Evolutionary conservation across 139 green algal species (phyloP), one percentile per base, ranked within the genome.

Genomic region (Chlorella sp.): DNA sequence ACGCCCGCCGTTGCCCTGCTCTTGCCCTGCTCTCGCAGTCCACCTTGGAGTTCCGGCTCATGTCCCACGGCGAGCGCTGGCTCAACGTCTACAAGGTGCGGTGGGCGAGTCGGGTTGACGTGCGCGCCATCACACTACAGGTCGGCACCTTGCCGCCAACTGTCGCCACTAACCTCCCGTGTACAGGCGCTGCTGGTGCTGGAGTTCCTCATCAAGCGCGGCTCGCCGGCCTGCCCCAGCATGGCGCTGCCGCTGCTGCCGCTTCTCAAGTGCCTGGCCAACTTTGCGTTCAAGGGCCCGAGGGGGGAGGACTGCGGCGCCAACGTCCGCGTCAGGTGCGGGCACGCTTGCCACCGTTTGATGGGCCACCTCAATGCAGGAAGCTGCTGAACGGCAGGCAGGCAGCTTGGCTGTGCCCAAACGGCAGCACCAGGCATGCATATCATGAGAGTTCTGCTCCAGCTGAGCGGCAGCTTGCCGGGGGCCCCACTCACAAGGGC

Each of bases 1-100:
- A n/a, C n/a, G n/a, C n/a, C n/a, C n/a, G n/a, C n/a, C n/a, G n/a
- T n/a, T n/a, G n/a, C n/a, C n/a, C n/a, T n/a, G n/a, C n/a, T n/a
- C n/a, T n/a, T n/a, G n/a, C n/a, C n/a, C n/a, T n/a, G 66, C 5
- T 5, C 33, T 32, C 69, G 60, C 78, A 90, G 81, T 77, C 83
- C 10, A 87, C 94, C 14, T 50, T 96, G 29, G 78, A 90, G 49
- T 79, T 87, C 60, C 82, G 90, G 10, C 76, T 96, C 2, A 79
- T 50, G 0, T 88, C 88, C 27, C 80, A 85, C 5, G 67, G 86
- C 5, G 72, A 88, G 3, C 93, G 92, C 42, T 96, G 90, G 90
- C 78, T 86, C 31, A 93, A 92, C 63, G 85, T 93, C 4, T 96
- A 96, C 83, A 96, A 96, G 77, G 88, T 82, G n/a, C n/a, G n/a